phyloP scores from a whole-genome alignment of 208 protist genomes.

The Borovskyia barvae region DNA sequence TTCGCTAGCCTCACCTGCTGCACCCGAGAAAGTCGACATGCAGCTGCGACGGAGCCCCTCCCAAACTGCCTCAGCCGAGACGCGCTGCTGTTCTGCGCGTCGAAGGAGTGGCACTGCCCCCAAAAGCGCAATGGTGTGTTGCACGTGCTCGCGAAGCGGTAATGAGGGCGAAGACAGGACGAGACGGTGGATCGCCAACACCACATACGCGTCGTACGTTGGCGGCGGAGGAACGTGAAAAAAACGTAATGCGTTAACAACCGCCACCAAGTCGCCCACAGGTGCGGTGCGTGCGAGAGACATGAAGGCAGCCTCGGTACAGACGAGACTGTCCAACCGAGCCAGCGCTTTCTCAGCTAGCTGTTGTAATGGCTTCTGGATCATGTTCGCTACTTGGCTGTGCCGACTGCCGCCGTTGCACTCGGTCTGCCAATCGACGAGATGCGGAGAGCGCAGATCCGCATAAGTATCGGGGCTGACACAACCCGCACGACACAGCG shows the following conservation, averaged over 20 bases:
- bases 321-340: constrained; percentile 51
- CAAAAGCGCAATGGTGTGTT: constrained; percentile 27
- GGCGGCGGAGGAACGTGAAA: constrained; percentile 70
- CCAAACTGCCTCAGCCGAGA: constrained; percentile 17
- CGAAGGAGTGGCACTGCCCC: constrained; percentile 17
- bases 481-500: constrained; percentile 60
- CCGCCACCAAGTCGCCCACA: constrained; percentile 43
- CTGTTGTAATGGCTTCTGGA: constrained; percentile 38
- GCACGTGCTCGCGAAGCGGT: constrained; percentile 3
- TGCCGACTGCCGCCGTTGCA: constrained; percentile 1
- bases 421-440: constrained; percentile 4
- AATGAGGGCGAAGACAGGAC: background rate
- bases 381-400: constrained; percentile 22
- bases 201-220: constrained; percentile 58
- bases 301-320: constrained; percentile 19
- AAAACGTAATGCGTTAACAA: constrained; percentile 43
- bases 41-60: constrained; percentile 8
- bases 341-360: constrained; percentile 38
- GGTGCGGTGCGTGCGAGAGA: constrained; percentile 27
- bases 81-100: constrained; percentile 18
- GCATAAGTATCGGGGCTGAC: constrained; percentile 42
- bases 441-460: constrained; percentile 8
- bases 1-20: background rate
- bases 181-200: constrained; percentile 7
- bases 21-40: background rate